Conservation (phyloP, 306 rosid species). For the Lathyrus tuberosus region DNA sequence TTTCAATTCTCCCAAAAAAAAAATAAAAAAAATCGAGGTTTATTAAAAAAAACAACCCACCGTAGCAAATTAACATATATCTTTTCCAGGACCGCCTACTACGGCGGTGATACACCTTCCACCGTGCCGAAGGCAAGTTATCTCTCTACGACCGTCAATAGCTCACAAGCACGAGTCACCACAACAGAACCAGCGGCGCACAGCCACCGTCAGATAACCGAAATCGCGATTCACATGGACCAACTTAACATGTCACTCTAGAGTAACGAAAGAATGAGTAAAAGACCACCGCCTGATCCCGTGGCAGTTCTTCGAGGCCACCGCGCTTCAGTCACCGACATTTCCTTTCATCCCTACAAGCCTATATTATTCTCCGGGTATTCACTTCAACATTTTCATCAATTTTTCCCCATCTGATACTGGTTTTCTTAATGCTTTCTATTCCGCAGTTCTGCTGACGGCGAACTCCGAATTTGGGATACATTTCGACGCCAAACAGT, state of each 20-base stretch:
- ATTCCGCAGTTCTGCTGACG: slow-evolving; percentile 72
- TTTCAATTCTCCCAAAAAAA: too few relatives aligned
- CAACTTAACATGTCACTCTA: background rate
- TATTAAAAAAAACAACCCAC: too few relatives aligned
- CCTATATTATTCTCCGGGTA: slow-evolving; percentile 77
- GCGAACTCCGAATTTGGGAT: slow-evolving; percentile 90
- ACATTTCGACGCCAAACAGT: slow-evolving; percentile 72
- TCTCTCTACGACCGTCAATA: background rate
- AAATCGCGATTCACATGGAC: background rate
- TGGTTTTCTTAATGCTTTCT: slow-evolving; percentile 2
- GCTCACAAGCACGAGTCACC: background rate
- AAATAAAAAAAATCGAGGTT: too few relatives aligned
- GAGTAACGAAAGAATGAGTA: slow-evolving; percentile 53
- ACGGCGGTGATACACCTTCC: too few relatives aligned
- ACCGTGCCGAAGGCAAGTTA: too few relatives aligned
- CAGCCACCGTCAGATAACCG: background rate
- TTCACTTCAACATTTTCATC: background rate
- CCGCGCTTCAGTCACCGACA: slow-evolving; percentile 81
- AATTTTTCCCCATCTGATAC: background rate
- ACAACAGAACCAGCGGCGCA: too few relatives aligned
- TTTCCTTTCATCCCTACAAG: slow-evolving; percentile 65
- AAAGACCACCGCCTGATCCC: slow-evolving; percentile 79
- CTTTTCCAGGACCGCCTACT: too few relatives aligned
- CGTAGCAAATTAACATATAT: too few relatives aligned
- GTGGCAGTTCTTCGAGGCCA: slow-evolving; percentile 88